phyloP scores from a whole-genome alignment of 495 filamentous ascomycete genomes.

The Ascobolus immersus region DNA sequence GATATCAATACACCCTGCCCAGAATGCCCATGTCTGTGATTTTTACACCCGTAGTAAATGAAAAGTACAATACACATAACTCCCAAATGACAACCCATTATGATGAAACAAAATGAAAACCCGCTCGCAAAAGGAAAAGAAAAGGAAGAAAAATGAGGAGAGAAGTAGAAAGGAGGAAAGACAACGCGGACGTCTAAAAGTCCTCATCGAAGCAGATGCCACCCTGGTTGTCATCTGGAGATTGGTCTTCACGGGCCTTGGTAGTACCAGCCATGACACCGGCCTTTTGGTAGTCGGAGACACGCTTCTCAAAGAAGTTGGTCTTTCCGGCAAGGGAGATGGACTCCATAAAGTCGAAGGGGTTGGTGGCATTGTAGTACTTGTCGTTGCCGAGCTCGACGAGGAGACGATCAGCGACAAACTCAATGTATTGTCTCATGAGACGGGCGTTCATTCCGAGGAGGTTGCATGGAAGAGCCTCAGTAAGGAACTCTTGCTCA shows the following conservation, averaged over 20 bases:
- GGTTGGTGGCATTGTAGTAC: conserved; percentile 75
- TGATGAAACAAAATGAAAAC: neutral
- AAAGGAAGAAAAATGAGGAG: neutral
- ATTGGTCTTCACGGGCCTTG: conserved; percentile 27
- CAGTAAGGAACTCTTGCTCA: conserved; percentile 93
- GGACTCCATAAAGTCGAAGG: conserved; percentile 99
- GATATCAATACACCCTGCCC: neutral
- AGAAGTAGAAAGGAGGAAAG: neutral
- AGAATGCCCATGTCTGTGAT: too few relatives aligned
- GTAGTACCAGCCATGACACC: conserved; percentile 90
- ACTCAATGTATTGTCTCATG: conserved; percentile 99
- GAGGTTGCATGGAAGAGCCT: conserved; percentile 71
- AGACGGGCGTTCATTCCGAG: conserved; percentile 92
- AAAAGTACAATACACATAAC: too few relatives aligned
- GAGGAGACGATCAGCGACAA: conserved; percentile 86
- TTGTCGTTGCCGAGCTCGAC: conserved; percentile 80
- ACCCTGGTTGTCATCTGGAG: conserved; percentile 34
- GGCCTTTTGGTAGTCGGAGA: conserved; percentile 98
- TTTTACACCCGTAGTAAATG: too few relatives aligned
- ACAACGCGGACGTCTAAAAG: conserved; percentile 37
- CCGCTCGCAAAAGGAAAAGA: neutral
- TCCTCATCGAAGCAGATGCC: conserved; percentile 92
- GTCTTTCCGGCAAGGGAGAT: conserved; percentile 97
- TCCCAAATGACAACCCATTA: neutral
- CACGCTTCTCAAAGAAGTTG: conserved; percentile 99